Base-by-base conservation (phyloP, 495 filamentous ascomycete species). In the Aspergillus wentii region DNA sequence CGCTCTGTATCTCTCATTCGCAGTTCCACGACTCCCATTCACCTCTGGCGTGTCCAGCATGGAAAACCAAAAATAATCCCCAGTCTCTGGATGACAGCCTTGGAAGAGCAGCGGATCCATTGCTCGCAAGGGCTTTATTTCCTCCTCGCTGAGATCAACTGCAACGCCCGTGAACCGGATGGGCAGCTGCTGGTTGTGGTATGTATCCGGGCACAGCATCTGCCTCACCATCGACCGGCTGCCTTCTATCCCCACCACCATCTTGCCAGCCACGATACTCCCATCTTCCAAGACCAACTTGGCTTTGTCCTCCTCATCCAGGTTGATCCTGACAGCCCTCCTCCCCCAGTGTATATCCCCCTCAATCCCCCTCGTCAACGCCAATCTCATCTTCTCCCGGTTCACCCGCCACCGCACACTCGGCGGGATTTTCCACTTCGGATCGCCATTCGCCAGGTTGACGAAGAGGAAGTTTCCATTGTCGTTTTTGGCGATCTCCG, bases 61-160 rank as follows among this genome's bases (percentile, higher is more conserved):
- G 13, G 44, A 64, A 38, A 71, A 77, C 64, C 69, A 80, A 11
- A 80, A 48, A 51, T 70, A 82, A 0, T 63, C 62, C 4, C 70
- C 62, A 7, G 77, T 73, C 17, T 55, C 43, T 0, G 79, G 77
- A 33, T 79, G 61, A 15, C 68, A 66, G 5, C 77, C 75, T 45
- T 82, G 76, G 18, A 82, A 73, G 21, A 83, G 69, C 10, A 75
- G 59, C 1, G 77, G 75, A 39, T 82, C 77, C 22, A 79, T 66
- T 5, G 57, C 62, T 1, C 66, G 53, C 30, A 80, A 52, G 0
- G 55, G 56, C 2, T 64, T 51, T 30, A 72, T 62, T 22, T 54
- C 46, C 8, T 51, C 49, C 2, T 49, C 52, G 1, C 51, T 44
- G 19, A 61, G 17, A 20, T 54, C 47, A 0, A 58, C 49, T 4